Evolutionary conservation across 345 rosid genomes (phyloP), one percentile per base, ranked within the genome.

Genomic region (Trapa incisa): DNA sequence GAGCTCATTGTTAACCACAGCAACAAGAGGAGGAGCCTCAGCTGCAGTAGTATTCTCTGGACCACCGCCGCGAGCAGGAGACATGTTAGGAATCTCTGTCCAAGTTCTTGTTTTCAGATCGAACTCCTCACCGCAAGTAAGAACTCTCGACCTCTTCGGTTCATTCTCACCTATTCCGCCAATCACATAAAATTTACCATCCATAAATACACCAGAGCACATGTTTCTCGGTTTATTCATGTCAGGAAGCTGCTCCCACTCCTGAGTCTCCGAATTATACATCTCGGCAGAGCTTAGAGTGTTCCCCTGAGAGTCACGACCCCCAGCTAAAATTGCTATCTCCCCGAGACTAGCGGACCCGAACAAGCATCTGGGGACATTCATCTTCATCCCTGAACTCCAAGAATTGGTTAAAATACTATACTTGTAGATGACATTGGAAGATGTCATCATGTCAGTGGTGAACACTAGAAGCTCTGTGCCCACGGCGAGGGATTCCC

Each of bases 151-250:
- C 17, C 54, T 79, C 68, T 66, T 79, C 0, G 76, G 64, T 7
- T 85, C 91, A 36, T 61, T 57, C 39, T 81, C 91, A 37, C 93
- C 92, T 6, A 79, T 86, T 3, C 98, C 98, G 3, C 98, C 98
- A 42, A 92, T 85, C 11, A 92, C 96, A 64, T 86, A 92, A 60
- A 92, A 92, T 70, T 92, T 92, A 1, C 87, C 81, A 65, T 87
- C 92, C 93, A 92, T 92, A 61, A 92, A 92, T 35, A 92, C 95
- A 1, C 94, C 98, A 0, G 96, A 89, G 69, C 98, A 87, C 96
- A 89, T 87, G 79, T 87, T 89, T 80, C 98, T 86, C 14, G 86
- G 88, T 37, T 85, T 85, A 71, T 80, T 78, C 98, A 92, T 89
- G 83, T 78, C 80, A 0, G 92, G 95, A 22, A 92, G 79, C 16